Evolutionary conservation across 257 asterid species (phyloP).

Genomic region (Solanum ossicruentum): DNA sequence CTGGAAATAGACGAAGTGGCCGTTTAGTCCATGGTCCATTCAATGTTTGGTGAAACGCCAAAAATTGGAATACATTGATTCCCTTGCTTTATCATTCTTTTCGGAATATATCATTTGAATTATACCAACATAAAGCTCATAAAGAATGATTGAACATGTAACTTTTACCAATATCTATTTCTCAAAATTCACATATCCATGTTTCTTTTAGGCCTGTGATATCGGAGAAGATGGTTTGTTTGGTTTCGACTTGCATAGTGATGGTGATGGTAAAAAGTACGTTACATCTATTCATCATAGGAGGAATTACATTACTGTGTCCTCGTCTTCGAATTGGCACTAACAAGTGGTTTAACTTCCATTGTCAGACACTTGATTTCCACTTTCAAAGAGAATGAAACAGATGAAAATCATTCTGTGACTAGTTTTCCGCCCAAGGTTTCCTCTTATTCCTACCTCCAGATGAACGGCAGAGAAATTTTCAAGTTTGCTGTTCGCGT

Average conservation of each 20-base stretch:
- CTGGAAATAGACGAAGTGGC: neutral
- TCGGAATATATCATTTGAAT: neutral
- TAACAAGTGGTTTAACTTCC: neutral
- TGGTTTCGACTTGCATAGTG: conserved; percentile 74
- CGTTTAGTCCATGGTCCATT: neutral
- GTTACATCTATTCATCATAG: neutral
- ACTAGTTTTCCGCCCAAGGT: conserved; percentile 49
- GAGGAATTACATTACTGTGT: neutral
- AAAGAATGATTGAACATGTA: neutral
- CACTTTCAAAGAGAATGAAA: conserved; percentile 33
- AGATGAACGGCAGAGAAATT: conserved; percentile 95
- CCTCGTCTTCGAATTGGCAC: neutral
- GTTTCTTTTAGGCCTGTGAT: conserved; percentile 56
- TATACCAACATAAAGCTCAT: neutral
- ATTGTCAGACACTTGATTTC: conserved; percentile 46
- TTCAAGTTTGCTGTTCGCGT: conserved; percentile 80
- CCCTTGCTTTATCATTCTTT: neutral
- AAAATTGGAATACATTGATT: neutral
- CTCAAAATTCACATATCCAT: neutral
- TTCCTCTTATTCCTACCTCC: conserved; percentile 59
- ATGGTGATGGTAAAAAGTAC: conserved; percentile 70
- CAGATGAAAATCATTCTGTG: conserved; percentile 48
- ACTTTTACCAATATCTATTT: no score
- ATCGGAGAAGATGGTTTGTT: conserved; percentile 61
- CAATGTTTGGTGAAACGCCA: neutral